A percentile compares a stretch with the other conserved stretches of the same genome.
phyloP scores from a whole-genome alignment of 129 eudicot genomes.

The Smallanthus sonchifolius region DNA sequence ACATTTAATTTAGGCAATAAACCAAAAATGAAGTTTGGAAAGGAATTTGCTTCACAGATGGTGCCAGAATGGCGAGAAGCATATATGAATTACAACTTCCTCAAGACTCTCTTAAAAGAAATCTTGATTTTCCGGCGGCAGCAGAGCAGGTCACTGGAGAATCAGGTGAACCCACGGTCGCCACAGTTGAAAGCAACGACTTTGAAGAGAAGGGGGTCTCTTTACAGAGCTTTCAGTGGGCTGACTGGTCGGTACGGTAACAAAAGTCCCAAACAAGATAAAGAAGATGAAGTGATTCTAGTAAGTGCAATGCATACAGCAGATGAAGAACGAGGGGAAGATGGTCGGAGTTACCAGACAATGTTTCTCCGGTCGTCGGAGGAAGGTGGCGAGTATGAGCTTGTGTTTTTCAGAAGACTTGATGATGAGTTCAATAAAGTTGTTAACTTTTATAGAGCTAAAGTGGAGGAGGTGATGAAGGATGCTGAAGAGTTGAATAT shows the following conservation, averaged over 20 bases:
- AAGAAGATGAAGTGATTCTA: slow-evolving; percentile 27
- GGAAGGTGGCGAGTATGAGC: background rate
- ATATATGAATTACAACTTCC: slow-evolving; percentile 7
- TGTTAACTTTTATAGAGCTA: slow-evolving; percentile 32
- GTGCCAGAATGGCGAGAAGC: slow-evolving; percentile 6
- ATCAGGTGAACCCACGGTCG: background rate
- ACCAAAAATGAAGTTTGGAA: slow-evolving; percentile 5
- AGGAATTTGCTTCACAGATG: slow-evolving; percentile 8
- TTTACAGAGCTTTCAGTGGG: slow-evolving; percentile 44
- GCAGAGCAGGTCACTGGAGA: background rate
- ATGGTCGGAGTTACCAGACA: slow-evolving; percentile 28
- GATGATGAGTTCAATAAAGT: slow-evolving; percentile 43
- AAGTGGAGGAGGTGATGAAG: slow-evolving; percentile 44
- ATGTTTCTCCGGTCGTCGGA: slow-evolving; percentile 39
- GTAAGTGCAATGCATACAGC: slow-evolving; percentile 18
- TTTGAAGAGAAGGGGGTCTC: slow-evolving; percentile 11
- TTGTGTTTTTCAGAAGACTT: background rate
- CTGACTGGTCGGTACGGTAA: slow-evolving; percentile 23
- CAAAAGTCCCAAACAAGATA: slow-evolving; percentile 13
- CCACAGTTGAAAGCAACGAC: background rate
- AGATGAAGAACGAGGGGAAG: slow-evolving; percentile 23
- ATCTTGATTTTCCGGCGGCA: background rate
- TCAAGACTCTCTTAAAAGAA: slow-evolving; percentile 5
- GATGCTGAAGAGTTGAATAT: slow-evolving; percentile 29
- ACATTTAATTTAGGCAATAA: too few relatives aligned